A percentile compares a stretch with the other conserved stretches of the same genome.
These are phyloP conservation scores for Paspalum vaginatum DNA, from an alignment of 176 grass and related monocot species.

Conservation along the genomic window DNA sequence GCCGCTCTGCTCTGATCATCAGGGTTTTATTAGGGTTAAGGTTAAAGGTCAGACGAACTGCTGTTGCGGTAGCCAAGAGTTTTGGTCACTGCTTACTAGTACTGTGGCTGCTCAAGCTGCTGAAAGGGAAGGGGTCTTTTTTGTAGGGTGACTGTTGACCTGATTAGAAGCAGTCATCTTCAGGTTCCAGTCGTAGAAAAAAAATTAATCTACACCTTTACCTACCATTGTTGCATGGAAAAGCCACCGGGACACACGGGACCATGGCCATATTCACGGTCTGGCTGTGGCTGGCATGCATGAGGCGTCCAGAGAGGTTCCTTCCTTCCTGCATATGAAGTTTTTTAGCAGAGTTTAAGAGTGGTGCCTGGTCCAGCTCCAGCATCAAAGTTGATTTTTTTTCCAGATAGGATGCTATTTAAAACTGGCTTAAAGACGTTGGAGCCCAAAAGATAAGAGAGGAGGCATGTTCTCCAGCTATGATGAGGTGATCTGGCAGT, in stretches of 20 bases:
- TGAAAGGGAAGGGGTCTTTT: neutral
- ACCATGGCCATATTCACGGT: neutral
- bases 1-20: neutral
- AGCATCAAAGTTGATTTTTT: neutral
- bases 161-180: neutral
- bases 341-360: too few relatives aligned
- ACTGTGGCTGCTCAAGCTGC: neutral
- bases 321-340: too few relatives aligned
- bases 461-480: constrained; percentile 7
- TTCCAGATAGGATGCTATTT: neutral
- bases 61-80: neutral
- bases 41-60: neutral
- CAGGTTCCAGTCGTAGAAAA: neutral
- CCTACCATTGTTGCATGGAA: neutral
- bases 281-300: neutral
- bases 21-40: neutral
- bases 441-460: neutral
- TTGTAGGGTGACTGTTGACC: neutral
- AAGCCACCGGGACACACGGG: neutral
- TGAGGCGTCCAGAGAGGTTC: neutral
- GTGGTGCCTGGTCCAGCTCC: neutral
- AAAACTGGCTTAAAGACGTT: neutral
- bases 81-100: neutral
- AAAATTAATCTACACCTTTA: neutral
- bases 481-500: neutral